Base-by-base conservation (phyloP, 2,329 filamentous ascomycete species). In the Neonectria neomacrospora region DNA sequence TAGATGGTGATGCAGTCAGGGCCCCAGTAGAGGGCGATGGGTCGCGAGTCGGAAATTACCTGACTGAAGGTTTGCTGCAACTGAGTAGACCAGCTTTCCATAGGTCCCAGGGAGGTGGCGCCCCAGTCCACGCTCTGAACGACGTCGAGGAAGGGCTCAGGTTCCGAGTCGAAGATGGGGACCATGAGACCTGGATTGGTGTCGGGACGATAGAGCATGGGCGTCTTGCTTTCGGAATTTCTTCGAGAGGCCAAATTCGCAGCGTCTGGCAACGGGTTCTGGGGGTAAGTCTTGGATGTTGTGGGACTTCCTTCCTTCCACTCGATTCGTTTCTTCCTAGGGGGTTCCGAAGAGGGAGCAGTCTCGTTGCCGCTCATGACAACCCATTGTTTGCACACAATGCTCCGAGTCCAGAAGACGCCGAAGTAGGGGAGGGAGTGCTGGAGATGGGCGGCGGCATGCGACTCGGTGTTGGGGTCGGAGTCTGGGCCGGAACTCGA, bases 21-120 rank as follows among this genome's bases (percentile, higher is more conserved):
- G 1, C 88, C 88, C 88, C 88, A 90, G 68, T 90, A 90, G 77
- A 89, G 86, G 10, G 86, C 86, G 23, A 85, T 82, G 5, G 86
- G 84, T 18, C 79, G 75, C 5, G 79, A 79, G 68, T 83, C 81
- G 18, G 80, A 78, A 47, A 83, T 75, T 14, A 81, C 75, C 61
- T 83, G 78, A 41, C 79, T 78, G 55, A 80, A 80, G 5, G 77
- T 76, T 58, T 84, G 80, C 34, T 83, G 81, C 22, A 86, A 78
- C 22, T 80, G 76, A 5, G 75, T 54, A n/a, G 81, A 77, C 84
- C 85, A 87, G 54, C 70, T 71, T 3, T 76, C 66, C 73, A 86
- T 80, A 1, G 80, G 79, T 0, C 85, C 85, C 1, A 86, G 72
- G 3, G 80, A 77, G 1, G 83, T 85, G 12, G 71, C 71, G 3